Percentiles rank a stretch among this genome's conserved stretches.
Conservation (phyloP, 148 eudicot species). For the Gaultheria prostrata region DNA sequence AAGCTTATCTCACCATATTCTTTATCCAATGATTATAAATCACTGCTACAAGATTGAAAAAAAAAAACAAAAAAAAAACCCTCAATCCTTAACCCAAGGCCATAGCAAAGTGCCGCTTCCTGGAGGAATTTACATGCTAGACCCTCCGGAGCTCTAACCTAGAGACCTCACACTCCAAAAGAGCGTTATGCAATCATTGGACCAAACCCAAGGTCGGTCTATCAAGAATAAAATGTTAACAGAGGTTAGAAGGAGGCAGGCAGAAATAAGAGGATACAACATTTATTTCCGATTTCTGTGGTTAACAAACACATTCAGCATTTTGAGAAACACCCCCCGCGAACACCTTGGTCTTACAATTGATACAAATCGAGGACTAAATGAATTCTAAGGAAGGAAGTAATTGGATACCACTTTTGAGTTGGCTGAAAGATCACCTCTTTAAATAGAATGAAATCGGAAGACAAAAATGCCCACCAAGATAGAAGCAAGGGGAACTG, state of each 20-base stretch:
- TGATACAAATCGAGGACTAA: background rate
- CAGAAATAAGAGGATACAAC: too few species aligned
- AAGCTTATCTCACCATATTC: background rate
- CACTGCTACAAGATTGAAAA: background rate
- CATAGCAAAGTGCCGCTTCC: background rate
- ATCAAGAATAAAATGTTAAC: too few species aligned
- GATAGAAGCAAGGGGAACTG: conserved; percentile 64
- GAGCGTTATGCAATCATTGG: too few species aligned
- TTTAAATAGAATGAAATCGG: conserved; percentile 19
- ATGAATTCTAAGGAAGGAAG: background rate
- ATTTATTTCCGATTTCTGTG: background rate
- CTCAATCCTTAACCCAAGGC: background rate
- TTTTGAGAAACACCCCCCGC: background rate
- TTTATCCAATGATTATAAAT: background rate
- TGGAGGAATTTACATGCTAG: background rate
- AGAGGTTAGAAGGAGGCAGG: too few species aligned
- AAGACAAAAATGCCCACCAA: conserved; percentile 64
- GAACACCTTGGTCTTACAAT: background rate
- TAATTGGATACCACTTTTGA: background rate
- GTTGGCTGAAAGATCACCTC: background rate
- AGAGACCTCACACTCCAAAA: too few species aligned
- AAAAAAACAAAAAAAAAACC: background rate
- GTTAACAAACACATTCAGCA: background rate
- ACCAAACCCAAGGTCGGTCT: too few species aligned
- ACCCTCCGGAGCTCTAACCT: too few species aligned